Evolutionary conservation across 768 basidiomycete genomes (phyloP).

Genomic region (Lentinula raphanica): DNA sequence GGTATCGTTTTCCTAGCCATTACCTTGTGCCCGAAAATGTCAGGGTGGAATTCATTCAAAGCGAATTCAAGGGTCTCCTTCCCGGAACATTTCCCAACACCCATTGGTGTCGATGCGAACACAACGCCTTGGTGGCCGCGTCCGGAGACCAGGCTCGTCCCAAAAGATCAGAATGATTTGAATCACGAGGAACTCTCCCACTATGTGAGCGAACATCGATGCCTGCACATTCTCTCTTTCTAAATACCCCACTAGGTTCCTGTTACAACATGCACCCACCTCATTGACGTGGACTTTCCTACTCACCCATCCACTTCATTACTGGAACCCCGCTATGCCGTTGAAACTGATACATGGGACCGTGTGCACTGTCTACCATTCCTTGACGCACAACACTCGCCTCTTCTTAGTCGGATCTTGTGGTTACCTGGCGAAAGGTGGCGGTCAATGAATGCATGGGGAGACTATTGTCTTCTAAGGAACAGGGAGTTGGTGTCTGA

Average conservation of each 20-base stretch:
- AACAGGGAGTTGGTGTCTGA: constrained; percentile 40
- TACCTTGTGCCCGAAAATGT: constrained; percentile 84
- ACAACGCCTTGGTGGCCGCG: constrained; percentile 44
- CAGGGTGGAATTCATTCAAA: constrained; percentile 84
- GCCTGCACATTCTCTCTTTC: constrained; percentile 1
- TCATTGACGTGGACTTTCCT: constrained; percentile 89
- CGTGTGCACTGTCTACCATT: constrained; percentile 77
- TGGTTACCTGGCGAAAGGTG: constrained; percentile 75
- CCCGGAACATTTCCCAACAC: constrained; percentile 74
- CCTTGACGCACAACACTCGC: constrained; percentile 75
- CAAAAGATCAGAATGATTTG: constrained; percentile 76
- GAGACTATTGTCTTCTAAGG: constrained; percentile 86
- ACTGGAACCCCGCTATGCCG: constrained; percentile 77
- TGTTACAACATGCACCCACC: constrained; percentile 74
- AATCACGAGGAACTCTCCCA: constrained; percentile 75
- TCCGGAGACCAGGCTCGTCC: constrained; percentile 56
- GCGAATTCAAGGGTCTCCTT: constrained; percentile 84
- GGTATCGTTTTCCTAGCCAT: constrained; percentile 91
- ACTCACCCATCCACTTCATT: constrained; percentile 46
- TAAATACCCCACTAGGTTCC: constrained; percentile 46
- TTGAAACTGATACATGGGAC: constrained; percentile 69
- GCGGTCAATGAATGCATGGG: constrained; percentile 69
- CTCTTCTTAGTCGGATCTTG: constrained; percentile 65
- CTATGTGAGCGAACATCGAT: constrained; percentile 51
- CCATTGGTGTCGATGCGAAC: constrained; percentile 21